Base-by-base conservation (phyloP, 2,329 filamentous ascomycete genomes). In the Fusarium succisae region DNA sequence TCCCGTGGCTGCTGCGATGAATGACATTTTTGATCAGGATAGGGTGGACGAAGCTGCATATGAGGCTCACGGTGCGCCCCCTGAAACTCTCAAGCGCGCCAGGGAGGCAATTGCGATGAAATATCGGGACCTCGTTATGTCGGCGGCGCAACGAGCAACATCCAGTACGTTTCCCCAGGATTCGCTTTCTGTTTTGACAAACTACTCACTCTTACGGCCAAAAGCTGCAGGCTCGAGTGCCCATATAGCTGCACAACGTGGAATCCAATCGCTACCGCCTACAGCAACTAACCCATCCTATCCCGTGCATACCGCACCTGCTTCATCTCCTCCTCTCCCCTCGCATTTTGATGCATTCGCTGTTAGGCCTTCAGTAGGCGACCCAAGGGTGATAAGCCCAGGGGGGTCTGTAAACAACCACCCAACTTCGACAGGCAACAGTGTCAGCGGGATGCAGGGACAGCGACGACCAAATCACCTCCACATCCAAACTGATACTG, bases 21-120 rank as follows among this genome's bases (percentile, higher is more conserved):
- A 69, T 37, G 56, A 62, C 3, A 51, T 80, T 9, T 82, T 81
- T 43, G 38, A 48, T 1, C 60, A 69, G 30, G 81, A 83, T 32
- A 73, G 51, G 24, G 15, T 41, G 8, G 74, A 68, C 15, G 81
- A 82, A 65, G 28, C n/a, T 20, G 14, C 26, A 9, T 63, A 73
- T 5, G 54, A 63, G 8, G 50, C 50, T 26, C 67, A 54, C 10
- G 63, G 63, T 24, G 66, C 66, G 39, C 17, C 41, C 9, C 30
- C 54, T 30, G 70, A 78, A 32, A 43, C 41, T 32, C n/a, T 72
- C 8, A 45, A 53, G 32, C 56, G 45, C 30, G 51, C 60, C 47
- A 68, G 77, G 54, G 47, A 53, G 20, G 24, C 17, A 14, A 45
- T 75, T 41, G 64, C 54, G 18, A 55, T 30, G 28, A 58, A 65